Evolutionary conservation across 1,284 basidiomycete species (phyloP).

Genomic region (Wolfiporia cocos): DNA sequence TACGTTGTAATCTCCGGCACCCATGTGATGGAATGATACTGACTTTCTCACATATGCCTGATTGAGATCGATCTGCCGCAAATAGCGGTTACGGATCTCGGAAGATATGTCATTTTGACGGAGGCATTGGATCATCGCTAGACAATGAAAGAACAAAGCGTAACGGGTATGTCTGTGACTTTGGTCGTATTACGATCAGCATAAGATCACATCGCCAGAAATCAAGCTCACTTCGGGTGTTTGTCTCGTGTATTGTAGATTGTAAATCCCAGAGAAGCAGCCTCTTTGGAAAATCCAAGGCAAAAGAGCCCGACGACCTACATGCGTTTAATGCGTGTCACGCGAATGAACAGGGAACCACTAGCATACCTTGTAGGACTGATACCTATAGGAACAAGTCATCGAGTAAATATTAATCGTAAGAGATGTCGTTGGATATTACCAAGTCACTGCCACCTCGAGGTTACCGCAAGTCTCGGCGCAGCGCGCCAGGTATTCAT

Average conservation of each 20-base stretch:
- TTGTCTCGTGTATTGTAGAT: constrained; percentile 49
- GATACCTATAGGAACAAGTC: constrained; percentile 40
- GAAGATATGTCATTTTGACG: constrained; percentile 36
- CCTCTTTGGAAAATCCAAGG: constrained; percentile 50
- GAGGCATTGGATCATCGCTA: constrained; percentile 53
- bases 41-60: constrained; percentile 55
- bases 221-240: constrained; percentile 51
- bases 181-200: neutral
- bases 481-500: constrained; percentile 41
- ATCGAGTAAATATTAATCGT: too few species aligned
- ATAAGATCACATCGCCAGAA: neutral
- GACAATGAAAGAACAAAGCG: constrained; percentile 59
- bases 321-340: neutral
- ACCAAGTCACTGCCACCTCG: constrained; percentile 55
- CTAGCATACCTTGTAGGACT: constrained; percentile 51
- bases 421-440: too few species aligned
- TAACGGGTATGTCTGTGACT: constrained; percentile 66
- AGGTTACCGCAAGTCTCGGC: constrained; percentile 39
- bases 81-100: constrained; percentile 35
- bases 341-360: neutral
- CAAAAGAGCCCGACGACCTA: constrained; percentile 58
- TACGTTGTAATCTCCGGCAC: neutral
- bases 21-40: constrained; percentile 8
- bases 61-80: constrained; percentile 52
- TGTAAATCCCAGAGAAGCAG: constrained; percentile 54